Base-by-base conservation (phyloP, 2,329 filamentous ascomycete species). In the Colletotrichum sp. region DNA sequence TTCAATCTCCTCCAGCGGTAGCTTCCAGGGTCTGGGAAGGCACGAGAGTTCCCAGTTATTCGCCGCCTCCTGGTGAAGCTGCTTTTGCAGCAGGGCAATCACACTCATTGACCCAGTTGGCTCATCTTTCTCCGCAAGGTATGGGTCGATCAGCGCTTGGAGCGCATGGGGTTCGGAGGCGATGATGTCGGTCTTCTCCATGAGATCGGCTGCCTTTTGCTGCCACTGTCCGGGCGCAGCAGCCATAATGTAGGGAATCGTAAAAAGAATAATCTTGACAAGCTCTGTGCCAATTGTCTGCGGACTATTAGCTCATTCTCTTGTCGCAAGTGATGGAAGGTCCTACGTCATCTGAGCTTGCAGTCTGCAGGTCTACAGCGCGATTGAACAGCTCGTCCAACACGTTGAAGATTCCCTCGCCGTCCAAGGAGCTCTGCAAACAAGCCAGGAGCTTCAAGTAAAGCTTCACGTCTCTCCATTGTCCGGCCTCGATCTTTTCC, bases 151-250 rank as follows among this genome's bases (percentile, higher is more conserved):
- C 71, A 98, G 87, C 32, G 93, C 89, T 82, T 98, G 96, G 43
- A 99, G 89, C 4, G 94, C 91, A 83, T 98, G 95, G 13, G 95
- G 94, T 77, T 97, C 96, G 3, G 94, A 95, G 13, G 96, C 96
- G 80, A 99, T 98, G 78, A 99, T 95, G 72, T 97, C 96, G 3
- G 97, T 99, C 88, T 98, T 98, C 78, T 98, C 95, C 83, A 99
- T 92, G 69, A 99, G 88, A 63, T 94, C 93, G 2, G 90, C 89
- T 4, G 95, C 96, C 81, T 94, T 94, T 78, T 94, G 90, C 79
- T 93, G 92, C 81, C 94, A 93, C 66, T 92, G 92, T 5, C 90
- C 88, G 5, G 94, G 93, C 0, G 93, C 91, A 4, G 94, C 92
- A 12, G 93, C 92, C 90, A 98, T 93, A 71, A 95, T 89, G 83